Conservation (phyloP, 441 rosid genomes). For the Manihot esculenta region DNA sequence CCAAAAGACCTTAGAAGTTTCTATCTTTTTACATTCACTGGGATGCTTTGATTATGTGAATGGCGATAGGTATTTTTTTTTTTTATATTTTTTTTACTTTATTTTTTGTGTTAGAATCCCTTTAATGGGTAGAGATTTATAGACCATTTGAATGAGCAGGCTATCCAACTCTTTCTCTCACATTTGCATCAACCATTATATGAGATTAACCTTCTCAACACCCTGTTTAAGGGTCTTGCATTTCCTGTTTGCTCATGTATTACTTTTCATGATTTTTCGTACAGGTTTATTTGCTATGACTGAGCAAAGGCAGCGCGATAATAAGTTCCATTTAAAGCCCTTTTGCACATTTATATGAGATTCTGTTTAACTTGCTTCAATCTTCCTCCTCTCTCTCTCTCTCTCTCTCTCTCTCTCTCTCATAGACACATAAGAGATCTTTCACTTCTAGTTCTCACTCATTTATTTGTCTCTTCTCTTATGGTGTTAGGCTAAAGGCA, state of each 20-base stretch:
- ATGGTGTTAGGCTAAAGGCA: conserved; percentile 58
- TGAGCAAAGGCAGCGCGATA: conserved; percentile 52
- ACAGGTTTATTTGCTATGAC: conserved; percentile 85
- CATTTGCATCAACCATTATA: not conserved
- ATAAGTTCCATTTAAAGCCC: conserved; percentile 36
- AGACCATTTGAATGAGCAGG: not conserved
- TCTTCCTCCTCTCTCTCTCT: not conserved
- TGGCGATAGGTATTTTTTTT: not conserved
- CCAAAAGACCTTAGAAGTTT: not conserved
- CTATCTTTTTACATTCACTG: not conserved
- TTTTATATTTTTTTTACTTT: no score
- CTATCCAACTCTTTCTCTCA: not conserved
- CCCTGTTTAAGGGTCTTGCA: not conserved
- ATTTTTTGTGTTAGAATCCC: not conserved
- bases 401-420: not conserved
- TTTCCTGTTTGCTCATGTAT: not conserved
- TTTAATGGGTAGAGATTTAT: not conserved
- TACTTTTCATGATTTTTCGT: conserved; percentile 17
- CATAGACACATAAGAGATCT: not conserved
- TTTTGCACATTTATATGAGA: not conserved
- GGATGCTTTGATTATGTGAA: not conserved
- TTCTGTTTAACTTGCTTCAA: not conserved
- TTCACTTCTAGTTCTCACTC: not conserved
- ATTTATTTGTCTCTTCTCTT: not conserved
- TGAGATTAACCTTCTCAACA: not conserved